Base-by-base conservation (phyloP, 345 rosid species). In the Aurinia saxatilis region DNA sequence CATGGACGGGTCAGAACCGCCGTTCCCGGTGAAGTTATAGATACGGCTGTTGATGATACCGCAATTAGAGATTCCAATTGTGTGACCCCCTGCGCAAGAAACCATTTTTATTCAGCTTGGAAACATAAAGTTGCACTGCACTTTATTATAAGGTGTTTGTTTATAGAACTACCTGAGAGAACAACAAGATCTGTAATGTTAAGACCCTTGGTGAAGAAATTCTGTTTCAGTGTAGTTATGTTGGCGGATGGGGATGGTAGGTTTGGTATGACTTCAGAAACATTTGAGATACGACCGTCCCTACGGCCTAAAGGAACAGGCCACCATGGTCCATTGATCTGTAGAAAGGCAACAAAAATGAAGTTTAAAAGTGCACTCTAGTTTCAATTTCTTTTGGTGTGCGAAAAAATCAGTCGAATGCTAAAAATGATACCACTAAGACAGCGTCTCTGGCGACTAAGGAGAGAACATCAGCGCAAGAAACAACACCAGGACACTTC, bases 391-490 rank as follows among this genome's bases (percentile, higher is more conserved):
- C 7, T 58, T 19, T 15, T 52, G 12, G 39, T 36, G 15, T n/a
- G 10, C n/a, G 23, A 4, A 38, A 30, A 27, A 5, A 27, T 27
- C 11, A 17, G 1, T 25, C 12, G 1, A 8, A 4, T 49, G 27
- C 7, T 0, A 15, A 50, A 17, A 29, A 25, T 9, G 16, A 62
- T 59, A 51, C 89, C 79, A 59, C 39, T 3, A 8, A 3, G 12
- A 85, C 87, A 4, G 84, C 78, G 21, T 83, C 89, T 67, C 89
- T 75, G 6, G 95, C 68, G 27, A 82, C 89, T 61, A 85, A 66
- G 23, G 72, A 80, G 12, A 83, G 73, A 49, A 81, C 80, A 73
- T 85, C 91, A 21, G 85, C 85, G 38, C 95, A 85, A 58, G 95
- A 82, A 60, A 84, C 85, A 7, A 80, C 53, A 14, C 81, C 69